Base-by-base conservation (phyloP, 2,329 filamentous ascomycete genomes). In the Septoria petroselini region DNA sequence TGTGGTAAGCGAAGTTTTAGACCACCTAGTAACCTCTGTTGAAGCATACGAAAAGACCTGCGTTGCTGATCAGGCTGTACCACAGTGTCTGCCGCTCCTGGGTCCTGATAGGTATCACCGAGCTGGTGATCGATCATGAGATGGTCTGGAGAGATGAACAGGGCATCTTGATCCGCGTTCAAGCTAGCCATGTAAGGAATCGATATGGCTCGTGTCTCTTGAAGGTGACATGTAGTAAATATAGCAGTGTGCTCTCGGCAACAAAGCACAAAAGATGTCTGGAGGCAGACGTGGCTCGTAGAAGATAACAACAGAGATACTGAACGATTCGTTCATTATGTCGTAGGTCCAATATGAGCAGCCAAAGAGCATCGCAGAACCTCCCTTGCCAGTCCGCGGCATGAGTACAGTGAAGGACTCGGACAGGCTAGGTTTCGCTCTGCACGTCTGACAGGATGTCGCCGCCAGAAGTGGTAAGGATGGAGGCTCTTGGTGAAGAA, bases 91-190 rank as follows among this genome's bases (percentile, higher is more conserved):
- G n/a, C n/a, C 12, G 41, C 14, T 7, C 14, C 33, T 30, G 42
- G 40, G n/a, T 29, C 23, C 19, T 41, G 50, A 46, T 41, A 48
- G 31, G 21, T n/a, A 21, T 35, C 40, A 41, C 41, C 46, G 35
- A 51, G 25, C 6, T 50, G 45, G 23, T 57, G 48, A 39, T 54
- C 41, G 17, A 55, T 51, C 53, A 54, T 30, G 41, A 58, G 55
- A 54, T 43, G 21, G 34, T 54, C 55, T 46, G 53, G 55, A 43
- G 53, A 54, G 21, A 56, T 41, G 18, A 56, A 56, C 50, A 56
- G 17, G 53, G 48, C 42, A 33, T 56, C 53, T 37, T 34, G 42
- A 23, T 46, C 40, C 14, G 30, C 14, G 30, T 19, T 35, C 9
- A 34, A 17, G 30, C 30, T 15, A 35, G 30, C 41, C 18, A 35